Evolutionary conservation across 1,284 basidiomycete species (phyloP).

Genomic region (Cystobasidiaceae sp.): DNA sequence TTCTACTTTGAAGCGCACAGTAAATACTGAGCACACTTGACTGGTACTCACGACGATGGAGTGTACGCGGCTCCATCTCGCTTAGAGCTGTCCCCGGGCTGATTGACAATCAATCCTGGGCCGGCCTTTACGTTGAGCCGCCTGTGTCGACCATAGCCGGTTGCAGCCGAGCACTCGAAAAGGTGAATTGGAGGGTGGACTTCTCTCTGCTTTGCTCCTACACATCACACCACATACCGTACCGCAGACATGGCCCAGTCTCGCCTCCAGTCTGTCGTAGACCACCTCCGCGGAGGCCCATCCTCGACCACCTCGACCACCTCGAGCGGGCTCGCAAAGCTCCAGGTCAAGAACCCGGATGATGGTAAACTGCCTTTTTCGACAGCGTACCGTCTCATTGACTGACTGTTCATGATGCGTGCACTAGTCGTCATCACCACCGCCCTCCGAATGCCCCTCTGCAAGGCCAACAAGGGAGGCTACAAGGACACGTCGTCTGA

Average conservation of each 20-base stretch:
- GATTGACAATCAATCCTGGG: background rate
- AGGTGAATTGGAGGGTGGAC: background rate
- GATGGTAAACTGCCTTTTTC: slow-evolving; percentile 6
- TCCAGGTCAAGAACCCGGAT: slow-evolving; percentile 19
- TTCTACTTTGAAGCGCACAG: too few relatives aligned
- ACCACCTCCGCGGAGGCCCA: slow-evolving; percentile 25
- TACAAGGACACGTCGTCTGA: slow-evolving; percentile 69
- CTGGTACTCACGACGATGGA: background rate
- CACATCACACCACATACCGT: background rate
- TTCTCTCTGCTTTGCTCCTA: background rate
- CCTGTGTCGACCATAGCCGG: too few relatives aligned
- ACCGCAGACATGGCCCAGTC: slow-evolving; percentile 13
- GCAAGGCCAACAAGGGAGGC: slow-evolving; percentile 66
- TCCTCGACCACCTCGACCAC: too few relatives aligned
- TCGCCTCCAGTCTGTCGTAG: slow-evolving; percentile 27
- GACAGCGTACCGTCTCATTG: too few relatives aligned
- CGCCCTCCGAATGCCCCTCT: slow-evolving; percentile 67
- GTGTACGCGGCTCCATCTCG: background rate
- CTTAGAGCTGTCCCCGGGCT: background rate
- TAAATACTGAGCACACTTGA: too few relatives aligned
- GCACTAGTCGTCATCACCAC: slow-evolving; percentile 64
- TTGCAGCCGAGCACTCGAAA: background rate
- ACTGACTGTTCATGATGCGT: too few relatives aligned
- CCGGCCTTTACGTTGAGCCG: background rate
- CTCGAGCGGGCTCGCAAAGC: slow-evolving; percentile 19